Conservation (phyloP, 2,329 filamentous ascomycete genomes). For the Colletotrichum caudatum region DNA sequence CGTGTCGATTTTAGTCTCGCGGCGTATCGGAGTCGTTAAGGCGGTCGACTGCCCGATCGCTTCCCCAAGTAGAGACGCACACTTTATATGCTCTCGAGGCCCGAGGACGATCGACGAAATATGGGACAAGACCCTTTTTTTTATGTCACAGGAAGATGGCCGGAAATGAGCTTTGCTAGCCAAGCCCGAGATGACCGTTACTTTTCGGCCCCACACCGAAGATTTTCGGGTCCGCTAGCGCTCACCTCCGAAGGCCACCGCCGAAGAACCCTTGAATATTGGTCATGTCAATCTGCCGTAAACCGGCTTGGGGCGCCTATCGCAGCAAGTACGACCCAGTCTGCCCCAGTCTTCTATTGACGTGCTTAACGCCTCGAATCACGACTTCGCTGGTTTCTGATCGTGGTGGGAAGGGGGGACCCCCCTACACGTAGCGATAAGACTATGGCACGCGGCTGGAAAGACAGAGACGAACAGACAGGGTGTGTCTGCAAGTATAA, state of each 20-base stretch:
- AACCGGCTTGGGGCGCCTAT: not conserved
- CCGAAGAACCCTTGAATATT: not conserved
- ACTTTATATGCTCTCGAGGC: not conserved
- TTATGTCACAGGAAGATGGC: not conserved
- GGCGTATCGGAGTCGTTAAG: not conserved
- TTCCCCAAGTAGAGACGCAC: not conserved
- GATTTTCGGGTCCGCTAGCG: slow-evolving; percentile 7
- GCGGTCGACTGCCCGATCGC: not conserved
- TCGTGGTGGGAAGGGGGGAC: not conserved
- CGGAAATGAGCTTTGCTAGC: not conserved
- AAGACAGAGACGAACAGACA: not conserved
- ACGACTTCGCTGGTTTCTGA: not conserved
- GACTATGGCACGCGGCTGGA: too few species aligned
- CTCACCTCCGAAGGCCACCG: slow-evolving; percentile 27
- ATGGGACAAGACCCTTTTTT: not conserved
- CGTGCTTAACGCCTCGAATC: slow-evolving; percentile 9
- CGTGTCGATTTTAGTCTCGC: not conserved
- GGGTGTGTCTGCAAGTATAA: not conserved
- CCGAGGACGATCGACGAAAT: not conserved
- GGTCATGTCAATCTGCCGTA: not conserved
- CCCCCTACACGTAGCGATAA: not conserved
- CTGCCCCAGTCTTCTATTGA: not conserved
- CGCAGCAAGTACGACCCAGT: not conserved
- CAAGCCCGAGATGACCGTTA: not conserved
- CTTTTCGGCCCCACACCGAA: slow-evolving; percentile 15